These are phyloP conservation scores for Terfezia boudieri DNA, from an alignment of 495 filamentous ascomycete genomes.

Conservation along the genomic window DNA sequence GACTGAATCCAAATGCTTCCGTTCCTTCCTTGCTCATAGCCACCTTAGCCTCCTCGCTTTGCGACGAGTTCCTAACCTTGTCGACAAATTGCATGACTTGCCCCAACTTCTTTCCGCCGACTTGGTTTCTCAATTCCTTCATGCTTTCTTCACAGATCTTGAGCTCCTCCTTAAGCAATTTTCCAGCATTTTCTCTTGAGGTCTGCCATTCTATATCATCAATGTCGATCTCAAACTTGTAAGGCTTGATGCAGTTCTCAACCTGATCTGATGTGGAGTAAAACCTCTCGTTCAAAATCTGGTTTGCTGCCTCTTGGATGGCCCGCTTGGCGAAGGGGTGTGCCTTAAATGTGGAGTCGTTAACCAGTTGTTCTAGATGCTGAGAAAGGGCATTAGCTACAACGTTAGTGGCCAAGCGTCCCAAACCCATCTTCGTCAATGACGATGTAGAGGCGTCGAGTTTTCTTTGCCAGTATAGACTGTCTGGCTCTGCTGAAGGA, in stretches of 20 bases:
- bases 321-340: slow-evolving; percentile 83
- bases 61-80: slow-evolving; percentile 32
- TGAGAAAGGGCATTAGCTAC: slow-evolving; percentile 70
- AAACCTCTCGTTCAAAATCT: slow-evolving; percentile 79
- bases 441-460: slow-evolving; percentile 79
- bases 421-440: slow-evolving; percentile 82
- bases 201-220: slow-evolving; percentile 71
- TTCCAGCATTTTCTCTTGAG: slow-evolving; percentile 55
- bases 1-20: slow-evolving; percentile 80
- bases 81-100: slow-evolving; percentile 89
- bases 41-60: slow-evolving; percentile 47
- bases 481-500: slow-evolving; percentile 16
- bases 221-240: slow-evolving; percentile 91
- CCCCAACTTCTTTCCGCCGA: slow-evolving; percentile 59
- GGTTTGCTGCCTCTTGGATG: slow-evolving; percentile 67
- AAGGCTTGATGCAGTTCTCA: slow-evolving; percentile 99
- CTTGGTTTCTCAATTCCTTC: slow-evolving; percentile 45
- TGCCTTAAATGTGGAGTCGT: slow-evolving; percentile 56
- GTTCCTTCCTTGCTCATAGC: slow-evolving; percentile 61
- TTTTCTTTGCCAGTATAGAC: slow-evolving; percentile 71
- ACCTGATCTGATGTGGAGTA: slow-evolving; percentile 95
- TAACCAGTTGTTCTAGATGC: slow-evolving; percentile 57
- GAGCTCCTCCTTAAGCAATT: slow-evolving; percentile 62
- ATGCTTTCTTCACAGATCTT: slow-evolving; percentile 57
- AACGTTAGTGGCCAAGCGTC: slow-evolving; percentile 73